Evolutionary conservation across 345 rosid species (phyloP), one percentile per base, ranked within the genome.

Genomic region (Pelargonium nanum): DNA sequence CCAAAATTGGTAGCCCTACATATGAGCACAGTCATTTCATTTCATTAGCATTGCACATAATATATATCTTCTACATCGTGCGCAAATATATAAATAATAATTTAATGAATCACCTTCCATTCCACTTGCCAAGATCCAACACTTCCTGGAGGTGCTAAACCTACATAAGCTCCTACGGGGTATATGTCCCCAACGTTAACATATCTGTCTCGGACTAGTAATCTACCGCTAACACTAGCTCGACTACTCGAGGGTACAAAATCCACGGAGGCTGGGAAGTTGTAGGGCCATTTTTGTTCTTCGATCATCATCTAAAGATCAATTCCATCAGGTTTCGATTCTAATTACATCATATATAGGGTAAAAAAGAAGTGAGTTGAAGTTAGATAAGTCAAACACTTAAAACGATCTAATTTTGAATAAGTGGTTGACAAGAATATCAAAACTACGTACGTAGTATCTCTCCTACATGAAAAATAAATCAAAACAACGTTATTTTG

Each of bases 1-100:
- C 98, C 98, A 92, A 62, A 89, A 92, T 67, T 89, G 98, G 73
- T 92, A 89, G 20, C 68, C 84, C 95, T 92, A 62, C 22, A 4
- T 22, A 25, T 57, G 19, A 30, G 22, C 4, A 10, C 62, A 8
- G 5, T 0, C 20, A 57, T 21, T 50, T 4, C 4, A 10, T 50
- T 50, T 16, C n/a, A 4, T 50, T 0, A 0, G n/a, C 16, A 50
- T 1, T 50, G 3, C 53, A 16, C 8, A 16, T 51, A 15, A 15
- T 51, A 51, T 13, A 15, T 3, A 51, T 15, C 4, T 51, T 10
- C 19, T 15, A 15, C 4, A 15, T 51, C 16, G 54, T 19, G 20
- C 3, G 16, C 24, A 26, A 24, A 45, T 19, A 34, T 40, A 22
- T 19, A 5, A 66, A 30, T 52, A 15, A 6, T n/a, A 19, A 53